Percentiles rank a stretch among this genome's conserved stretches.
Evolutionary conservation across 2,329 filamentous ascomycete species (phyloP).

Genomic region (Aureobasidium sp.): DNA sequence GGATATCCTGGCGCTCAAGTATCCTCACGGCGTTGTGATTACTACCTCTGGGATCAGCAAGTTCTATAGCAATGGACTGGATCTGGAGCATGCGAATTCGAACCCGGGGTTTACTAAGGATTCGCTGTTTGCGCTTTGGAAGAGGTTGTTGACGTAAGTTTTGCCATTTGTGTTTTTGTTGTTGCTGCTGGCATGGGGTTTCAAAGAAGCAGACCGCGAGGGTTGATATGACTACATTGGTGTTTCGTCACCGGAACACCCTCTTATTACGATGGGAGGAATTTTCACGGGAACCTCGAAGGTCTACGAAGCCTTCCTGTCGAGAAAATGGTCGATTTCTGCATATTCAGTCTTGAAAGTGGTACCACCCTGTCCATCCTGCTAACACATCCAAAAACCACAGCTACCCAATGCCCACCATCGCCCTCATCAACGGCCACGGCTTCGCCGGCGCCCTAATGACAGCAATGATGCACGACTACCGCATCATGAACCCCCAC

Average conservation of each 20-base stretch:
- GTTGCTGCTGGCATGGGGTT: no score
- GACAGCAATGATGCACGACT: slow-evolving; percentile 74
- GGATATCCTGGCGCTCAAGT: slow-evolving; percentile 62
- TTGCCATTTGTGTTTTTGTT: no score
- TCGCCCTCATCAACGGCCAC: slow-evolving; percentile 69
- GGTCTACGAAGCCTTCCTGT: no score
- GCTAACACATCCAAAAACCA: not conserved
- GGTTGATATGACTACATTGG: no score
- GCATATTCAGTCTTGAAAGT: no score
- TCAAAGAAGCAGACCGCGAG: no score
- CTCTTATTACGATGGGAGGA: no score
- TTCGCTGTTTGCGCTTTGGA: slow-evolving; percentile 56
- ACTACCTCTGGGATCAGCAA: slow-evolving; percentile 68
- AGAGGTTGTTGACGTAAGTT: slow-evolving; percentile 49
- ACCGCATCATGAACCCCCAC: slow-evolving; percentile 63
- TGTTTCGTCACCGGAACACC: no score
- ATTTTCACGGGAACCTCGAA: no score
- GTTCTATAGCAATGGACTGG: slow-evolving; percentile 79
- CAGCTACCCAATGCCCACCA: slow-evolving; percentile 69
- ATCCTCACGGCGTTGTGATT: slow-evolving; percentile 63
- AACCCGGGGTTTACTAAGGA: slow-evolving; percentile 52
- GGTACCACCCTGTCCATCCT: not conserved
- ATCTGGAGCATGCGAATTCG: slow-evolving; percentile 56
- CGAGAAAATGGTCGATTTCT: no score
- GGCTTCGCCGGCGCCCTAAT: slow-evolving; percentile 77